These are phyloP conservation scores for Aureobasidium sp. DNA, from an alignment of 2,329 filamentous ascomycete genomes.

Conservation along the genomic window DNA sequence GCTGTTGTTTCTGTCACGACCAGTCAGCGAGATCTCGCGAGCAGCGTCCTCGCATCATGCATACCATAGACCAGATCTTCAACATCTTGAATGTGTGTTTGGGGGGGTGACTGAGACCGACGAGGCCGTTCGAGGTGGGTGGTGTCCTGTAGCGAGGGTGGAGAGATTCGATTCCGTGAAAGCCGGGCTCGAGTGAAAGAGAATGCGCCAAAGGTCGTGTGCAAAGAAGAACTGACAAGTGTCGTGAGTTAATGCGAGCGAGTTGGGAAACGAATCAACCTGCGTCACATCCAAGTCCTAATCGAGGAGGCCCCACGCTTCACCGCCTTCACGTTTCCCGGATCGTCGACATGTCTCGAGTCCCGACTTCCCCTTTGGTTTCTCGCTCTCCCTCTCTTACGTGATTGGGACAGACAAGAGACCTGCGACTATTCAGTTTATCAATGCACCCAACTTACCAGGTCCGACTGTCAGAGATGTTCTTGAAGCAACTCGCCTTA, in stretches of 20 bases:
- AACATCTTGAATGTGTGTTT: conserved; percentile 59
- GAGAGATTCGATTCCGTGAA: not conserved
- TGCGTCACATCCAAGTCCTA: not conserved
- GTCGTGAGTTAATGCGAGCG: not conserved
- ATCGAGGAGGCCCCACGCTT: not conserved
- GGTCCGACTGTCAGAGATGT: too few species aligned
- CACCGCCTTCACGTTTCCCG: not conserved
- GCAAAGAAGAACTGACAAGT: not conserved
- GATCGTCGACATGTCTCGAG: not conserved
- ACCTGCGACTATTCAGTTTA: too few species aligned
- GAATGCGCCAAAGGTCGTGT: not conserved
- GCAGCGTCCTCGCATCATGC: conserved; percentile 17
- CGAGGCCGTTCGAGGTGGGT: conserved; percentile 5
- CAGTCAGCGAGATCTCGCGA: conserved; percentile 18
- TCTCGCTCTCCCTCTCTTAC: too few species aligned
- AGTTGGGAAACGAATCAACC: not conserved
- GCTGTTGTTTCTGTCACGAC: conserved; percentile 56
- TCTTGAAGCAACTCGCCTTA: too few species aligned
- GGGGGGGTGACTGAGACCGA: not conserved
- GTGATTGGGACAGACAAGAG: not conserved
- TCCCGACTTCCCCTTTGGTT: not conserved
- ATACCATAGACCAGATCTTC: conserved; percentile 99
- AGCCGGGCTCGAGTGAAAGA: not conserved
- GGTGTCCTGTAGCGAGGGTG: not conserved
- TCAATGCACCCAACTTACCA: too few species aligned